Percentiles rank a stretch among this genome's conserved stretches.
phyloP scores from a whole-genome alignment of 257 asterid genomes.

The Ilex asprella region DNA sequence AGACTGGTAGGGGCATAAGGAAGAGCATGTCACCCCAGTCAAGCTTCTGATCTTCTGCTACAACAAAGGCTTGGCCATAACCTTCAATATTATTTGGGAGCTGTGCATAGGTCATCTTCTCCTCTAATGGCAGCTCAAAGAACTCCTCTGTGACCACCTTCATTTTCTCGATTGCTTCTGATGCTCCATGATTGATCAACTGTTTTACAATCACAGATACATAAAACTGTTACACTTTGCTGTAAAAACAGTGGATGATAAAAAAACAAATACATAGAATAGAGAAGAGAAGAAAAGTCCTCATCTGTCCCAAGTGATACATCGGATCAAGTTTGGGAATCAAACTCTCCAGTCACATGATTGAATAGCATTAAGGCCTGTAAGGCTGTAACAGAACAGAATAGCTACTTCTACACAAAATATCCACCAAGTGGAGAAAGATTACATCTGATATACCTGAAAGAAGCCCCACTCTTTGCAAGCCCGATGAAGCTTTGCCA shows the following conservation, averaged over 20 bases:
- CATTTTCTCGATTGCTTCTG: slow-evolving; percentile 28
- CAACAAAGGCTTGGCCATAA: slow-evolving; percentile 35
- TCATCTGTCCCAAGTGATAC: no score
- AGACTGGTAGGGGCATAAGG: slow-evolving; percentile 18
- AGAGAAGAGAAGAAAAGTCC: no score
- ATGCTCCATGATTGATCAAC: slow-evolving; percentile 31
- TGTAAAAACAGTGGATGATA: no score
- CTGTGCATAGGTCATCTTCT: slow-evolving; percentile 27
- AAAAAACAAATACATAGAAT: no score
- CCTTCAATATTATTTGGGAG: slow-evolving; percentile 28
- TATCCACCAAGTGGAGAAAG: no score
- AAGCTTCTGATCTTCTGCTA: slow-evolving; percentile 36
- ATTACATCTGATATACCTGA: slow-evolving; percentile 20
- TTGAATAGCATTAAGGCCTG: no score
- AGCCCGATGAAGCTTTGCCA: slow-evolving; percentile 29
- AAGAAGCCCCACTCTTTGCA: slow-evolving; percentile 36
- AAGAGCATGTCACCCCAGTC: slow-evolving; percentile 37
- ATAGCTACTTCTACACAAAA: no score
- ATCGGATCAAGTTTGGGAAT: no score
- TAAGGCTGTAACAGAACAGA: no score
- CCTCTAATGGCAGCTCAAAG: slow-evolving; percentile 30
- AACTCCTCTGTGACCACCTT: slow-evolving; percentile 21
- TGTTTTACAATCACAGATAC: not conserved
- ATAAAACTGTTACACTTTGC: no score
- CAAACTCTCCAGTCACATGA: no score